Base-by-base conservation (phyloP, 2,329 filamentous ascomycete genomes). In the Elsinoe arachidis region DNA sequence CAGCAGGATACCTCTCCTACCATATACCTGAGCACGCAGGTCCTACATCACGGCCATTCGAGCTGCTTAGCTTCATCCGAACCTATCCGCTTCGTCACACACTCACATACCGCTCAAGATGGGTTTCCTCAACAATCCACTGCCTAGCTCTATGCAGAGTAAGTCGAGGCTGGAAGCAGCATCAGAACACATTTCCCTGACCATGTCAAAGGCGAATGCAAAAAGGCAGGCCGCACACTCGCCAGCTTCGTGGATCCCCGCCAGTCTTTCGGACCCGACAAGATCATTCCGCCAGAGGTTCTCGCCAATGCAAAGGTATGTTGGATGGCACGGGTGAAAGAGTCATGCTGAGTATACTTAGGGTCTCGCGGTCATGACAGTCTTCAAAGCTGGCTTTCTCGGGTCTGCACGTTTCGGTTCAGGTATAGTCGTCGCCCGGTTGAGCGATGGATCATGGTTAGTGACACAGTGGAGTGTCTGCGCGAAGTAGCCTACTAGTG, bases 201-300 rank as follows among this genome's bases (percentile, higher is more conserved):
- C 33, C 63, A 57, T 59, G 64, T 51, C 59, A 64, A 73, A 96
- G 92, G 90, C 77, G 93, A 99, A 77, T 97, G 93, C 77, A 93
- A 87, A 73, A 99, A 99, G 76, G 93, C 90, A 70, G 88, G 88
- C 69, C 96, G 95, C 79, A 97, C 97, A 68, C 82, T 99, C 65
- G 83, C 88, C 46, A 95, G 91, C 11, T 99, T 99, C 71, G 82
- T 97, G 70, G 93, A 97, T 70, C 93, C 93, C 17, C 83, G 85
- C 69, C 92, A 97, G 76, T 77, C 92, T 17, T 96, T 97, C 72
- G 90, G 92, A 5, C 92, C 93, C 57, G 93, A 97, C 73, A 97
- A 97, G 74, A 85, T 99, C 70, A 99, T 99, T 66, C 93, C 93
- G 52, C 91, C 92, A 6, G 82, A 86, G 55, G 81, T 99, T 65